A percentile compares a stretch with the other conserved stretches of the same genome.
These are phyloP conservation scores for Platismatia glauca DNA, from an alignment of 495 filamentous ascomycete species.

Conservation along the genomic window DNA sequence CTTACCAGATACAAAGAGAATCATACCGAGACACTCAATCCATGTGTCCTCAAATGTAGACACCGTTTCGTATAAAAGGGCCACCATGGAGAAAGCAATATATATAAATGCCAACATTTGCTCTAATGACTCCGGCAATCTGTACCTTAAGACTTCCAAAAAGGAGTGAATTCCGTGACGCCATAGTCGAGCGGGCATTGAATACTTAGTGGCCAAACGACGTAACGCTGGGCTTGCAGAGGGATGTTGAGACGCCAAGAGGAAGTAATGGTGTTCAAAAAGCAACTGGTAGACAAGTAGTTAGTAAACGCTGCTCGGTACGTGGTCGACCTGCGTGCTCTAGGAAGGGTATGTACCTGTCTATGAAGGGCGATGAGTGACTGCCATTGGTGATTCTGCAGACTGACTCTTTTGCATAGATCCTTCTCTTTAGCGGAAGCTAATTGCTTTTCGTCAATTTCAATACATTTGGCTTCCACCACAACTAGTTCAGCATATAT, in stretches of 20 bases:
- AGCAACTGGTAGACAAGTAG: slow-evolving; percentile 19
- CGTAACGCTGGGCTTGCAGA: slow-evolving; percentile 30
- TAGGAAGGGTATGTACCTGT: slow-evolving; percentile 2
- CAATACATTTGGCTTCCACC: slow-evolving; percentile 42
- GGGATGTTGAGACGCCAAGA: slow-evolving; percentile 41
- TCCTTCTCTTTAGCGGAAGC: slow-evolving; percentile 28
- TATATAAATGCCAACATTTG: slow-evolving; percentile 46
- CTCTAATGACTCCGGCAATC: slow-evolving; percentile 38
- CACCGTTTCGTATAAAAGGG: slow-evolving; percentile 42
- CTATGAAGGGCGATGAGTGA: slow-evolving; percentile 40
- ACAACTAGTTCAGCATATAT: slow-evolving; percentile 41
- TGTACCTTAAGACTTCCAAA: slow-evolving; percentile 36
- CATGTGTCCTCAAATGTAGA: slow-evolving; percentile 67
- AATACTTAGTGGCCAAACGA: slow-evolving; percentile 34
- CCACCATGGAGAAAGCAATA: slow-evolving; percentile 44
- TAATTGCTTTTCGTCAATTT: slow-evolving; percentile 32
- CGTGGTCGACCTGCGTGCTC: background rate
- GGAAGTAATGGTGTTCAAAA: slow-evolving; percentile 24
- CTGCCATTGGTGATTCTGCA: too few relatives aligned
- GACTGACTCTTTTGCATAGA: too few relatives aligned
- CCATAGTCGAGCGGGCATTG: slow-evolving; percentile 45
- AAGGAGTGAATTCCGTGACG: slow-evolving; percentile 43
- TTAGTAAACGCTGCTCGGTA: background rate
- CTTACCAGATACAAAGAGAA: background rate
- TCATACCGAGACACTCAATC: slow-evolving; percentile 63